Evolutionary conservation across 441 rosid genomes (phyloP).

Genomic region (Oxalis stricta): DNA sequence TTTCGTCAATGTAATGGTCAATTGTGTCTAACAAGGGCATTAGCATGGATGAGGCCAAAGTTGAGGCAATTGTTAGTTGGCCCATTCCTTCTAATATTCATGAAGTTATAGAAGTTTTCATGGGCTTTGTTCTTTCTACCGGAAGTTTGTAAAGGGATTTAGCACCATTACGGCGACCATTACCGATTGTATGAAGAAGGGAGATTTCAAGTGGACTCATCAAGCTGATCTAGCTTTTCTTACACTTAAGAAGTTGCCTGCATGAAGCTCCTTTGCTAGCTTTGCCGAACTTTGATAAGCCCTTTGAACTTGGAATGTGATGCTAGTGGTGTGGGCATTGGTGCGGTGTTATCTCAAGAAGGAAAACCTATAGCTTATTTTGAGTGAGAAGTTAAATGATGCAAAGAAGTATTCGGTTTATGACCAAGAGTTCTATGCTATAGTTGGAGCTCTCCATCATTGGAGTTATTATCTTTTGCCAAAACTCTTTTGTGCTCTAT

Average conservation of each 20-base stretch:
- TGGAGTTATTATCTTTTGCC: not conserved
- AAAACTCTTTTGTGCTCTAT: not conserved
- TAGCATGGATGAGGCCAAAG: not conserved
- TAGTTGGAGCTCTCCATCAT: not conserved
- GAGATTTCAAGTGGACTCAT: not conserved
- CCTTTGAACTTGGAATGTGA: not conserved
- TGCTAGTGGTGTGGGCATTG: not conserved
- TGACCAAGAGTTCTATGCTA: not conserved
- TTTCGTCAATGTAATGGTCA: no score
- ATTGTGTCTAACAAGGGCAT: not conserved
- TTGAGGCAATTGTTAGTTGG: not conserved
- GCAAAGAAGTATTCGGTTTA: not conserved
- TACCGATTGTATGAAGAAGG: not conserved
- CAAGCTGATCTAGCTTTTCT: not conserved
- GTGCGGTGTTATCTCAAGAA: not conserved
- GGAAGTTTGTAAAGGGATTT: not conserved
- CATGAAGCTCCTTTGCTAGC: not conserved
- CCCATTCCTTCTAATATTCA: not conserved
- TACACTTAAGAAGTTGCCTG: not conserved
- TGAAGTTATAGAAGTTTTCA: not conserved
- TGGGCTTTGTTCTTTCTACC: not conserved
- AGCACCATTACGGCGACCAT: not conserved
- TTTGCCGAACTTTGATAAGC: not conserved
- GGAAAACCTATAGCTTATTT: not conserved
- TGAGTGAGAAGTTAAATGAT: not conserved